Evolutionary conservation across 495 filamentous ascomycete species (phyloP).

Genomic region (Copromyces sp.): DNA sequence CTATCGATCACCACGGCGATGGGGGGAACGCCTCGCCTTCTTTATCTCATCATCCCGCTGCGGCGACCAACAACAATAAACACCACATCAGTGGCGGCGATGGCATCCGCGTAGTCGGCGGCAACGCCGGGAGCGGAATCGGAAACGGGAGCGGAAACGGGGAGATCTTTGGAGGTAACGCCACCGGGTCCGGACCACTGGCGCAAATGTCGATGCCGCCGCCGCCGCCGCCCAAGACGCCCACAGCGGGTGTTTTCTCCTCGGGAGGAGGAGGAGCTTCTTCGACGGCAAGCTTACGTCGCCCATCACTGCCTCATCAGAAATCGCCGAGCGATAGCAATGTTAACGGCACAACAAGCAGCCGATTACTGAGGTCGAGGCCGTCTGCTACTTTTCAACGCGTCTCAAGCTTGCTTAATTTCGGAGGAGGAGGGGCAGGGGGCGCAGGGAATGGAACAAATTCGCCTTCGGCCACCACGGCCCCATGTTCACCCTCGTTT

Average conservation of each 20-base stretch:
- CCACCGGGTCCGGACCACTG: neutral
- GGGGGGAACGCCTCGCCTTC: neutral
- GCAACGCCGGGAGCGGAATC: neutral
- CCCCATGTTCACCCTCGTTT: neutral
- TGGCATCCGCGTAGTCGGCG: neutral
- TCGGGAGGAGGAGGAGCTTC: neutral
- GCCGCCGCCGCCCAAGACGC: neutral
- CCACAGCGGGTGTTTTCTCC: neutral
- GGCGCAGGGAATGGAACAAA: neutral
- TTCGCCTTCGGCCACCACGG: neutral
- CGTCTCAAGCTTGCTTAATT: conserved; percentile 6
- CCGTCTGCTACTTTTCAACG: neutral
- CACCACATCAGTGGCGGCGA: neutral
- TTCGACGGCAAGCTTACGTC: neutral
- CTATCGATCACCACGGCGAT: neutral
- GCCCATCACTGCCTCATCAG: neutral
- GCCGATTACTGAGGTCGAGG: neutral
- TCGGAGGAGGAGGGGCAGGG: neutral
- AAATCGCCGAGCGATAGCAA: neutral
- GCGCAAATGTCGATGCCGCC: neutral
- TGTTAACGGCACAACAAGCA: neutral
- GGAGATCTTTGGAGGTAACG: neutral
- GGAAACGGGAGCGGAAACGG: neutral
- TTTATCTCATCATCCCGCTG: neutral
- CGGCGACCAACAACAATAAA: neutral